Evolutionary conservation across 306 rosid species (phyloP).

Genomic region (Inga laurina): DNA sequence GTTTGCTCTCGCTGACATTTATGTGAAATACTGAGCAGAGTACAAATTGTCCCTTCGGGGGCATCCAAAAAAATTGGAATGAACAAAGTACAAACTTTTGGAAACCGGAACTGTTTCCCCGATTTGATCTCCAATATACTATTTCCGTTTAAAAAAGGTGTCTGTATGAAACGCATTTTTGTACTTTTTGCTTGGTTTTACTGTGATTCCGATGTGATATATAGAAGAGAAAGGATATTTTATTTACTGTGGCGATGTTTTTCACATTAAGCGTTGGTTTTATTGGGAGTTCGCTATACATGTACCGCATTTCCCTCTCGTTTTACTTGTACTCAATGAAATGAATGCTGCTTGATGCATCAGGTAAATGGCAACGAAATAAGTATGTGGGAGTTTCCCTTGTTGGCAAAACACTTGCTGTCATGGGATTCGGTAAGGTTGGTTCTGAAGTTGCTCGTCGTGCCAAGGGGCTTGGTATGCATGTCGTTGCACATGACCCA

Average conservation of each 20-base stretch:
- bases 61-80: not conserved
- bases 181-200: not conserved
- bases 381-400: conserved; percentile 97
- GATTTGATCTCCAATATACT: not conserved
- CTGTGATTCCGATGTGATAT: not conserved
- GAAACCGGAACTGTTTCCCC: not conserved
- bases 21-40: not conserved
- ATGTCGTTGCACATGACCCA: conserved; percentile 93
- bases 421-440: conserved; percentile 98
- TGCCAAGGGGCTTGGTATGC: conserved; percentile 98
- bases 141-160: conserved; percentile 3
- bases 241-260: not conserved
- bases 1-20: conserved; percentile 5
- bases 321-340: conserved; percentile 15
- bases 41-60: not conserved
- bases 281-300: not conserved
- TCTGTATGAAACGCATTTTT: not conserved
- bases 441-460: conserved; percentile 98
- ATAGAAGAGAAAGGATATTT: not conserved
- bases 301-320: not conserved
- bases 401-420: conserved; percentile 93
- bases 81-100: not conserved
- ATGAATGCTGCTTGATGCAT: conserved; percentile 6
- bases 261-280: not conserved
- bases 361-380: conserved; percentile 92